Evolutionary conservation across 805 yeast genomes (phyloP).

Genomic region (Candida khao-thaluensis): DNA sequence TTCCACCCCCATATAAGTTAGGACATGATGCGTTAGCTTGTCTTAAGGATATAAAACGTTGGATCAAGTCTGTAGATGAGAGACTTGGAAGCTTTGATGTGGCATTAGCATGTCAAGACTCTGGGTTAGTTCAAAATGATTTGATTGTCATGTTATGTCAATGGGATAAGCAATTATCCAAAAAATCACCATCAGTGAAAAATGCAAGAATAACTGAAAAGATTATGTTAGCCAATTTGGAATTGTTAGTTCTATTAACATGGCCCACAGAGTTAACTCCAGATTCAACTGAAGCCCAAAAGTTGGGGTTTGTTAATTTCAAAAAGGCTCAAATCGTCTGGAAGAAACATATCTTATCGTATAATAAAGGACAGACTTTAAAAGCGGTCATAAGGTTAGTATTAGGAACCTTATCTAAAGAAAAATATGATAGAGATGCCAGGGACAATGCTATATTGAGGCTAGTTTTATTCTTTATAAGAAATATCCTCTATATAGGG

Average conservation of each 20-base stretch:
- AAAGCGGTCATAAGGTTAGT: conserved; percentile 70
- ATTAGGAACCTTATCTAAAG: conserved; percentile 54
- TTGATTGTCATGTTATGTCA: conserved; percentile 69
- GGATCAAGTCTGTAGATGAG: conserved; percentile 86
- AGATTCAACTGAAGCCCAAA: conserved; percentile 58
- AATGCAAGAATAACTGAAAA: conserved; percentile 46
- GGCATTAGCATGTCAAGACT: conserved; percentile 82
- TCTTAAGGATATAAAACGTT: conserved; percentile 79
- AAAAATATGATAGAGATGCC: conserved; percentile 56
- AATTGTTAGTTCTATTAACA: conserved; percentile 77
- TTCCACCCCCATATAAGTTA: conserved; percentile 61
- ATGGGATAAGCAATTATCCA: conserved; percentile 54
- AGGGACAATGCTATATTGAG: conserved; percentile 73
- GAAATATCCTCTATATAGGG: conserved; percentile 77
- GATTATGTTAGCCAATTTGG: conserved; percentile 70
- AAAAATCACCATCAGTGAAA: conserved; percentile 20
- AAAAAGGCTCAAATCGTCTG: conserved; percentile 67
- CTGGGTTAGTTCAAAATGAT: conserved; percentile 71
- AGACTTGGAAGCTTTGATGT: conserved; percentile 69
- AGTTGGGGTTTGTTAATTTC: conserved; percentile 55
- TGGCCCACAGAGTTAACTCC: conserved; percentile 75
- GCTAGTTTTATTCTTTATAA: conserved; percentile 67
- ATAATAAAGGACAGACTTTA: conserved; percentile 59
- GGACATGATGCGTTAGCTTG: conserved; percentile 91
- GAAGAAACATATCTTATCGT: conserved; percentile 63